A percentile compares a stretch with the other conserved stretches of the same genome.
phyloP scores from a whole-genome alignment of 2,329 filamentous ascomycete genomes.

The Scedosporium apiospermum region DNA sequence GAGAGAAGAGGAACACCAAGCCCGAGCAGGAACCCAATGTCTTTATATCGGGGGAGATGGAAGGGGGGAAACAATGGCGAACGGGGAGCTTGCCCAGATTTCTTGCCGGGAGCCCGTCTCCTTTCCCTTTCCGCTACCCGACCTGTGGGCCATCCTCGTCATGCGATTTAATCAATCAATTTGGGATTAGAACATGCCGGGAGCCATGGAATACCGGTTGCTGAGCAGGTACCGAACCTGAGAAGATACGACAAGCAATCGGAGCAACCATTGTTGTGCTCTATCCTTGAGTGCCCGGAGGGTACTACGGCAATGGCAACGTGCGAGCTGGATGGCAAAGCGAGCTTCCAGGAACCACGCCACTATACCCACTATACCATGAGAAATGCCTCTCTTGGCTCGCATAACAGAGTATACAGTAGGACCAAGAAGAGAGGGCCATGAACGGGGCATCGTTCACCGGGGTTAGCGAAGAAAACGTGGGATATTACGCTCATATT shows the following conservation, averaged over 20 bases:
- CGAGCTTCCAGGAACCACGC: background rate
- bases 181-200: constrained; percentile 1
- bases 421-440: background rate
- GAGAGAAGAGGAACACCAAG: background rate
- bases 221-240: background rate
- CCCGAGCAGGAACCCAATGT: background rate
- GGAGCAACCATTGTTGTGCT: background rate
- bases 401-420: background rate
- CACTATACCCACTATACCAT: background rate
- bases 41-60: constrained; percentile 2
- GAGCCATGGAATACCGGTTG: background rate
- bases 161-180: background rate
- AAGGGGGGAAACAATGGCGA: background rate
- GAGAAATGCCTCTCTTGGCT: background rate
- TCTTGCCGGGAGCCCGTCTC: background rate
- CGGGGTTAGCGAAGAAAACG: too few relatives aligned
- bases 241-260: background rate
- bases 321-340: background rate
- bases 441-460: too few relatives aligned
- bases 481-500: too few relatives aligned
- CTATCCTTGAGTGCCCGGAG: background rate
- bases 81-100: background rate
- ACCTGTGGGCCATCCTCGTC: background rate
- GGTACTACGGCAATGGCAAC: background rate
- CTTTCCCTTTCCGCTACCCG: background rate